These are phyloP conservation scores for Verticillium klebahnii DNA, from an alignment of 2,329 filamentous ascomycete genomes.

Conservation along the genomic window DNA sequence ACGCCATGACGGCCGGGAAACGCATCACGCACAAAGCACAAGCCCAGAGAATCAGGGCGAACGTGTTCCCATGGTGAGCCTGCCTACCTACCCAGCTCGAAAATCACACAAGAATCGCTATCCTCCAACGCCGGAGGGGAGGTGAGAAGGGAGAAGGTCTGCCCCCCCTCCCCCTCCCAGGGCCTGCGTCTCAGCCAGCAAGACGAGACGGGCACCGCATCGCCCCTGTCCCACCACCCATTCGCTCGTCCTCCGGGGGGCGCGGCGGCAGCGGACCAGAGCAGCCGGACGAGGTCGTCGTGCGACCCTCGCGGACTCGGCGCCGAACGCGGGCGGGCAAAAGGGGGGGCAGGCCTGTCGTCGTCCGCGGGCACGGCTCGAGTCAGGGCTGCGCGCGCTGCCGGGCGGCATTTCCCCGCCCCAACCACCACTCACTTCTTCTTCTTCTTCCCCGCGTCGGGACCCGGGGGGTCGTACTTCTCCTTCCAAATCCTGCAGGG, in stretches of 20 bases:
- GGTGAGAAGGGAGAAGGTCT: background rate
- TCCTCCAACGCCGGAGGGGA: background rate
- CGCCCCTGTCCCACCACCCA: background rate
- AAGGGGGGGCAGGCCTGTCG: no score
- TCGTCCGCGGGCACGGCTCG: no score
- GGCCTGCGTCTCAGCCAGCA: background rate
- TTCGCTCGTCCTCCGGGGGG: background rate
- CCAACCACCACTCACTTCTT: background rate
- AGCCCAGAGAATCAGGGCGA: no score
- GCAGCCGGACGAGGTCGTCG: background rate
- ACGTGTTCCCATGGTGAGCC: no score
- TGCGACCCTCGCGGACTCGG: no score
- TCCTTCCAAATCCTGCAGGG: constrained; percentile 89
- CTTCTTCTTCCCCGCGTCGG: constrained; percentile 23
- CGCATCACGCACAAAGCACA: no score
- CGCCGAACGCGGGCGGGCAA: no score
- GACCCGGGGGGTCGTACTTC: constrained; percentile 64
- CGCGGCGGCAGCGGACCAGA: background rate
- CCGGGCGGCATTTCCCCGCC: background rate
- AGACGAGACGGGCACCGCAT: background rate
- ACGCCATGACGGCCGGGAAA: no score
- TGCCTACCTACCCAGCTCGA: no score
- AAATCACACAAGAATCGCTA: background rate
- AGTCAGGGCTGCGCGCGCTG: background rate
- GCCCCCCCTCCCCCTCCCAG: background rate